These are phyloP conservation scores for Lizanozyma gosingica DNA, from an alignment of 1,139 yeast genomes.

Conservation along the genomic window DNA sequence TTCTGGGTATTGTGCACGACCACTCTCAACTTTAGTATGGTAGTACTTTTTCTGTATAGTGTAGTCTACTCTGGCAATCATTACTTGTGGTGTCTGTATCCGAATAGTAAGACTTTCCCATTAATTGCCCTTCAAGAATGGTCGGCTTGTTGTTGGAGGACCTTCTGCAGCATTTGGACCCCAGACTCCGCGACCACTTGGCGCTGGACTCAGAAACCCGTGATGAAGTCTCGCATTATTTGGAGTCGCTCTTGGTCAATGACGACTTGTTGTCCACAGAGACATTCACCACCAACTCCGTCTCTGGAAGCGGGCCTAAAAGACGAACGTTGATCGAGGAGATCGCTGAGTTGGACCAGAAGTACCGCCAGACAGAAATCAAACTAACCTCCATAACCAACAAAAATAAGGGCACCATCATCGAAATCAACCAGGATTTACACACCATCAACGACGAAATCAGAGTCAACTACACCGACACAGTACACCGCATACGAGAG, in stretches of 20 bases:
- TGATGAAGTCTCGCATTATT: constrained; percentile 6
- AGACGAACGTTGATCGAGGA: constrained; percentile 31
- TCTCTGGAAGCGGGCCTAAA: constrained; percentile 4
- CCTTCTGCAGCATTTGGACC: neutral
- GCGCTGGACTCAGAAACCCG: neutral
- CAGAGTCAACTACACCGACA: constrained; percentile 14
- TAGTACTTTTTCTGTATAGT: too few species aligned
- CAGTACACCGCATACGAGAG: constrained; percentile 14
- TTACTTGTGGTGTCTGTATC: too few species aligned
- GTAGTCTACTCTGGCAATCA: too few species aligned
- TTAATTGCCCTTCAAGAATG: too few species aligned
- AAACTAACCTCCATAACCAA: constrained; percentile 28
- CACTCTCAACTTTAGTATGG: too few species aligned
- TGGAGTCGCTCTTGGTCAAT: constrained; percentile 23
- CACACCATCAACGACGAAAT: constrained; percentile 16
- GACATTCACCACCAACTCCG: constrained; percentile 21
- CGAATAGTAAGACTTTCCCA: too few species aligned
- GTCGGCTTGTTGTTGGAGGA: neutral
- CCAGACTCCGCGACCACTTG: neutral
- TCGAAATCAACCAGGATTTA: constrained; percentile 28
- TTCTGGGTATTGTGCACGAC: too few species aligned
- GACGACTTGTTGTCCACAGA: constrained; percentile 37
- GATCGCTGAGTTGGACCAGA: constrained; percentile 37
- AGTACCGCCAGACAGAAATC: constrained; percentile 20
- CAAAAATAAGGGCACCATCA: constrained; percentile 29